These are phyloP conservation scores for Coemansia pectinata DNA, from an alignment of 192 early-diverging fungal genomes.

Conservation along the genomic window DNA sequence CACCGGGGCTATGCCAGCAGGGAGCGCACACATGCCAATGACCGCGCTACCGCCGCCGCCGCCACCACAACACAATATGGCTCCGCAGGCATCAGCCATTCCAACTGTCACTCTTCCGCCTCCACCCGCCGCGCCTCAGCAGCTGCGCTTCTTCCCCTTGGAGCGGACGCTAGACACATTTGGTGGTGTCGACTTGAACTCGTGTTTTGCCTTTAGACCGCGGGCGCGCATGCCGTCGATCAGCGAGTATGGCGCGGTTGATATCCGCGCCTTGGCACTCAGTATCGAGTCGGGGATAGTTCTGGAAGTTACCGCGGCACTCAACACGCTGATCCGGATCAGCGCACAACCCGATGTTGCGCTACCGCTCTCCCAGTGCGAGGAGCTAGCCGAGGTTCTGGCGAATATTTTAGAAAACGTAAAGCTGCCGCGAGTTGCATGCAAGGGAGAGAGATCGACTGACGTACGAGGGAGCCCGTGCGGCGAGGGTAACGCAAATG, in stretches of 20 bases:
- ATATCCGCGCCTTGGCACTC: conserved; percentile 76
- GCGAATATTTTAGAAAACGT: conserved; percentile 60
- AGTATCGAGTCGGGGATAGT: conserved; percentile 76
- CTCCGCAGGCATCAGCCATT: conserved; percentile 7
- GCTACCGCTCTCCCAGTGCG: conserved; percentile 60
- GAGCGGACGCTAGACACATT: conserved; percentile 70
- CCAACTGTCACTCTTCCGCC: conserved; percentile 23
- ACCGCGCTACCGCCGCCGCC: neutral
- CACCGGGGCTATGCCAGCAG: neutral
- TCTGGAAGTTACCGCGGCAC: conserved; percentile 70
- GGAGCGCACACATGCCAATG: neutral
- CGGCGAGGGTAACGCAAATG: neutral
- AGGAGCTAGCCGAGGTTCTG: conserved; percentile 67
- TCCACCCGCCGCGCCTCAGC: conserved; percentile 24
- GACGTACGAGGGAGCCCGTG: neutral
- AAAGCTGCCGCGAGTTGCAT: conserved; percentile 8
- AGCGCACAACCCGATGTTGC: conserved; percentile 58
- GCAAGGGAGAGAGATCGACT: neutral
- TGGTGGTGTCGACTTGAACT: conserved; percentile 74
- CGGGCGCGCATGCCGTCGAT: conserved; percentile 53
- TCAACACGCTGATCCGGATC: conserved; percentile 68
- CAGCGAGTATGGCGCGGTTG: conserved; percentile 60
- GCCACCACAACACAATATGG: neutral
- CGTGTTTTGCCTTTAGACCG: conserved; percentile 58
- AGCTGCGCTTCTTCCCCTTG: conserved; percentile 42